Base-by-base conservation (phyloP, 2,329 filamentous ascomycete species). In the Venturia effusa region DNA sequence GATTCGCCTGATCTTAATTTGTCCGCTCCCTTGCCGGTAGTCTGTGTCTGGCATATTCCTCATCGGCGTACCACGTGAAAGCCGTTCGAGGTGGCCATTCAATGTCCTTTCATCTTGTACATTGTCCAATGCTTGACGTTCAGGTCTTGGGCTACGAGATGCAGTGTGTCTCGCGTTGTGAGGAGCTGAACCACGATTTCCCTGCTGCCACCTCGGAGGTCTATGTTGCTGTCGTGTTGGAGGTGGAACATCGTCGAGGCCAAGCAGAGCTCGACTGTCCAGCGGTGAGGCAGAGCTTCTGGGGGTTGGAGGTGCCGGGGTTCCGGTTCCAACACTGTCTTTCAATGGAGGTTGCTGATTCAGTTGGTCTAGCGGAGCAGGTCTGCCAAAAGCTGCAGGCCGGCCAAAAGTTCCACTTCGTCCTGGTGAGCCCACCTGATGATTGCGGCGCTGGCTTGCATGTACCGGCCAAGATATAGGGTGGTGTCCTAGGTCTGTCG, bases 211-310 rank as follows among this genome's bases (percentile, higher is more conserved):
- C 7, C 51, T 57, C 19, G 30, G 51, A 22, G 51, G 30, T n/a
- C 30, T 57, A 19, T 57, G 24, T 10, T 57, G 51, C 17, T 34
- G 51, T n/a, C n/a, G 27, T 34, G 30, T 51, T 24, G 45, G 27
- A 10, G 51, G 30, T 34, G 51, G 27, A n/a, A 34, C 30, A 34
- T 57, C 27, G 30, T 57, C 51, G 30, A 57, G 51, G n/a, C 51
- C 51, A 57, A 57, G 51, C 51, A 57, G 34, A 19, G 51, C 51
- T n/a, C 51, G 51, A 8, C 51, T 57, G 51, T 57, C 51, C 51
- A 57, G n/a, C 8, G 1, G 19, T 24, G 30, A 24, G 10, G 30
- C 27, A 57, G 51, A 6, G 8, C 15, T 57, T 57, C 27, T 6
- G 34, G 51, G 45, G 10, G 27, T 27, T 3, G 45, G 51, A 57